Percentiles rank a stretch among this genome's conserved stretches.
These are phyloP conservation scores for Magnusiomyces tetraspermus DNA, from an alignment of 1,139 yeast genomes.

Conservation along the genomic window DNA sequence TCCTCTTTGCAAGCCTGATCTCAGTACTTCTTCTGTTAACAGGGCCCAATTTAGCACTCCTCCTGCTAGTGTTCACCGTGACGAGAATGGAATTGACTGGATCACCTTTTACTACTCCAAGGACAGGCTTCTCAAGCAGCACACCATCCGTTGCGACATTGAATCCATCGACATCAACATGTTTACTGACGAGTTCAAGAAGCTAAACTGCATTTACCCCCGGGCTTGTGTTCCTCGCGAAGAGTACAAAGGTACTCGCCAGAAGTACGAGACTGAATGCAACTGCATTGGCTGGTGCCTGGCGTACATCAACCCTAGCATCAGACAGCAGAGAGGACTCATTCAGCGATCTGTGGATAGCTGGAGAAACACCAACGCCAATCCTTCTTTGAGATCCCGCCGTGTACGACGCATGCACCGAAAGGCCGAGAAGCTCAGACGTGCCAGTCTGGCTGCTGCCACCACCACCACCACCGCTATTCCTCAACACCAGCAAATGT, in stretches of 20 bases:
- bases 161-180: conserved; percentile 23
- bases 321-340: conserved; percentile 37
- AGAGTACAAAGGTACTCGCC: conserved; percentile 38
- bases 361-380: conserved; percentile 40
- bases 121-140: conserved; percentile 26
- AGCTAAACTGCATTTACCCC: conserved; percentile 39
- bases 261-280: conserved; percentile 39
- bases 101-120: conserved; percentile 32
- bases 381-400: conserved; percentile 36
- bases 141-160: conserved; percentile 32
- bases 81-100: conserved; percentile 31
- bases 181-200: conserved; percentile 30
- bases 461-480: neutral
- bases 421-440: conserved; percentile 3
- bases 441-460: neutral
- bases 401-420: conserved; percentile 30
- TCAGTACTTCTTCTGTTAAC: too few species aligned
- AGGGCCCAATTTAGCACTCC: too few species aligned
- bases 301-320: conserved; percentile 35
- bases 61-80: conserved; percentile 25
- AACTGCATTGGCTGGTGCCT: conserved; percentile 41
- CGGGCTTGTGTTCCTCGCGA: conserved; percentile 36
- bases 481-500: too few species aligned
- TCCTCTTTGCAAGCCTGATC: too few species aligned
- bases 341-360: conserved; percentile 43